Evolutionary conservation across 495 filamentous ascomycete species (phyloP).

Genomic region (Polyplosphaeria fusca): DNA sequence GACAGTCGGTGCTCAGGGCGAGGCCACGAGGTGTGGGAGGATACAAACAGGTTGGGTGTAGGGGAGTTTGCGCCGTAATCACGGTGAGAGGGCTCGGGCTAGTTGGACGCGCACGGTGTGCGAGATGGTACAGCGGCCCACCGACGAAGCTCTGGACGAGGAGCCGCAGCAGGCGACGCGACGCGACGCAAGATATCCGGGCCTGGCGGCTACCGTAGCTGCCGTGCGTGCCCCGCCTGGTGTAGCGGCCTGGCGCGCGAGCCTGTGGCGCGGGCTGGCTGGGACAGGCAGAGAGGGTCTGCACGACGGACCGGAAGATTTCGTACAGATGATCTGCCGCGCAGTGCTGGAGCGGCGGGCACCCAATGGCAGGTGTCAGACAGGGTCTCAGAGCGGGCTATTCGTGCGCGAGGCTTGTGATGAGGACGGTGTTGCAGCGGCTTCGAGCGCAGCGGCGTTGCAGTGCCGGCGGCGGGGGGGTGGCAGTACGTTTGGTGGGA

Average conservation of each 20-base stretch:
- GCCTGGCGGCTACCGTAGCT: slow-evolving; percentile 16
- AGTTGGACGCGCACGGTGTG: slow-evolving; percentile 2
- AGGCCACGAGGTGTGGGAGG: slow-evolving; percentile 20
- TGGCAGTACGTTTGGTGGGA: too few relatives aligned
- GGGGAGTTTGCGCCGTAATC: slow-evolving; percentile 11
- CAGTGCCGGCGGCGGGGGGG: slow-evolving; percentile 4
- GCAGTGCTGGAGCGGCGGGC: slow-evolving; percentile 42
- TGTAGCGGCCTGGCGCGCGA: too few relatives aligned
- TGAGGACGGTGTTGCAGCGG: slow-evolving; percentile 12
- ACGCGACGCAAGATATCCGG: slow-evolving; percentile 22
- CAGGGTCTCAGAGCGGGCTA: slow-evolving; percentile 36
- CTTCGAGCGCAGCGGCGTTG: neutral
- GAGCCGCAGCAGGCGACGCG: slow-evolving; percentile 36
- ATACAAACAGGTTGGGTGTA: too few relatives aligned
- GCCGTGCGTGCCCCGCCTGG: slow-evolving; percentile 17
- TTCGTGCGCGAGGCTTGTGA: slow-evolving; percentile 38
- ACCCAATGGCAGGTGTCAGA: slow-evolving; percentile 55
- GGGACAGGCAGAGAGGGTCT: slow-evolving; percentile 12
- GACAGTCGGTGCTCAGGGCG: neutral
- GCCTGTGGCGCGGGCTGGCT: slow-evolving; percentile 23
- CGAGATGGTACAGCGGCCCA: neutral
- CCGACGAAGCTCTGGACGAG: slow-evolving; percentile 25
- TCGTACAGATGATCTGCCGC: slow-evolving; percentile 59
- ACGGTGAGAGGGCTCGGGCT: slow-evolving; percentile 1
- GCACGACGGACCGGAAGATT: slow-evolving; percentile 41